Conservation (phyloP, 768 basidiomycete species). For the Suillus brevipes region DNA sequence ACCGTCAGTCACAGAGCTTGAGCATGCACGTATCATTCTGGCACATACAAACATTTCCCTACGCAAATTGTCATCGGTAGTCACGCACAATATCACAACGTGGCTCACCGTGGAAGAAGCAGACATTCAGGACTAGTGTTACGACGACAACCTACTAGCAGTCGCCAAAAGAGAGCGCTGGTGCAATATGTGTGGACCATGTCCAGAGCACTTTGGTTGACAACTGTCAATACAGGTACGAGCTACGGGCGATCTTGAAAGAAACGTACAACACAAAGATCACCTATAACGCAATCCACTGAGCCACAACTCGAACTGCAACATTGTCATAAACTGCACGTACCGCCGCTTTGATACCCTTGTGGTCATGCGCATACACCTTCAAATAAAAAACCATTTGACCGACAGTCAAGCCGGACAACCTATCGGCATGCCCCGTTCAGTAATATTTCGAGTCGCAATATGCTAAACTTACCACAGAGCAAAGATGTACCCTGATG, state of each 20-base stretch:
- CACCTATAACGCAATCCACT: not conserved
- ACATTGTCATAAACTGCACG: not conserved
- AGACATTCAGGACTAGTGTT: not conserved
- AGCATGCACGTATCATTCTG: not conserved
- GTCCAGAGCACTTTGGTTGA: not conserved
- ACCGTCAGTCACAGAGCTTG: not conserved
- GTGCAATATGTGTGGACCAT: not conserved
- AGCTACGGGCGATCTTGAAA: not conserved
- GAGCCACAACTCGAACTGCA: not conserved
- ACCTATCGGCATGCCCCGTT: not conserved
- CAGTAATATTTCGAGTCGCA: not conserved
- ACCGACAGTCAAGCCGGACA: not conserved
- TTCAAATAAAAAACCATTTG: not conserved
- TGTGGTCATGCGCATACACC: not conserved
- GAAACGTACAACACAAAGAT: not conserved
- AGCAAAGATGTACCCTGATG: not conserved
- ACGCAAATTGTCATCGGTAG: not conserved
- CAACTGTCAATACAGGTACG: not conserved
- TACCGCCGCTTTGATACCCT: not conserved
- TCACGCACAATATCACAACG: not conserved
- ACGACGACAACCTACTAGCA: not conserved
- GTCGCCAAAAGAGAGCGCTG: not conserved
- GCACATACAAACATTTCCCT: not conserved
- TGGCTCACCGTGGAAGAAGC: not conserved
- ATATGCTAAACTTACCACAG: not conserved